A percentile compares a stretch with the other conserved stretches of the same genome.
Conservation (phyloP, 2,329 filamentous ascomycete species). For the Penicillium thymicola region DNA sequence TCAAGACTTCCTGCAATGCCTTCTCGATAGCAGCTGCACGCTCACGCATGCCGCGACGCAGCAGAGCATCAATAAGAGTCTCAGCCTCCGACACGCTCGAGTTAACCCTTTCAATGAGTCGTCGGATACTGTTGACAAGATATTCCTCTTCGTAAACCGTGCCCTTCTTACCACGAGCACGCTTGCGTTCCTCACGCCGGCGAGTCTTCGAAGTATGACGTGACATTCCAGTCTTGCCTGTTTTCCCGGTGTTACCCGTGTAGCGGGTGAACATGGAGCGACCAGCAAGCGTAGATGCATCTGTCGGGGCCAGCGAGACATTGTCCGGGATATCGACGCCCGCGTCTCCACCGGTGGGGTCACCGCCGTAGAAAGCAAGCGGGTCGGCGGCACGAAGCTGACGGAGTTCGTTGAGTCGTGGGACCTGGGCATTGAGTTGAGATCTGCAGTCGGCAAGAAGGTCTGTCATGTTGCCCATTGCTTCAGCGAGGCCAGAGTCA, state of each 20-base stretch:
- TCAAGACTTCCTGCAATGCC: constrained; percentile 70
- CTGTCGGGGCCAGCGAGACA: constrained; percentile 82
- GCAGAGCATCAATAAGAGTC: constrained; percentile 70
- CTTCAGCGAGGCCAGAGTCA: constrained; percentile 75
- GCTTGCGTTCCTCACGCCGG: constrained; percentile 87
- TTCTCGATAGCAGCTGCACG: constrained; percentile 73
- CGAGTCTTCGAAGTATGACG: constrained; percentile 85
- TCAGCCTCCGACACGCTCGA: constrained; percentile 68
- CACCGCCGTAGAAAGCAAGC: constrained; percentile 82
- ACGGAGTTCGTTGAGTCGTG: constrained; percentile 78
- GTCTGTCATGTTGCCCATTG: constrained; percentile 78
- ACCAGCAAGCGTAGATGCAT: constrained; percentile 70
- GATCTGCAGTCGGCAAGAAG: constrained; percentile 88
- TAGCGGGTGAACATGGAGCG: constrained; percentile 92
- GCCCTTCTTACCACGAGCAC: constrained; percentile 89
- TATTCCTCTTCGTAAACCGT: constrained; percentile 99
- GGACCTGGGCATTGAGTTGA: constrained; percentile 80
- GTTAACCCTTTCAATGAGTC: constrained; percentile 80
- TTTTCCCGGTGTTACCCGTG: constrained; percentile 78
- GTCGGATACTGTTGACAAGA: constrained; percentile 78
- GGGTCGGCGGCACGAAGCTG: constrained; percentile 79
- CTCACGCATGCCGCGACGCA: constrained; percentile 82
- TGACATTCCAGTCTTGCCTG: constrained; percentile 41
- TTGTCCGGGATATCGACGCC: constrained; percentile 81
- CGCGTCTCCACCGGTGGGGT: constrained; percentile 53